Evolutionary conservation across 768 basidiomycete species (phyloP), one percentile per base, ranked within the genome.

Genomic region (Naematelia encephala): DNA sequence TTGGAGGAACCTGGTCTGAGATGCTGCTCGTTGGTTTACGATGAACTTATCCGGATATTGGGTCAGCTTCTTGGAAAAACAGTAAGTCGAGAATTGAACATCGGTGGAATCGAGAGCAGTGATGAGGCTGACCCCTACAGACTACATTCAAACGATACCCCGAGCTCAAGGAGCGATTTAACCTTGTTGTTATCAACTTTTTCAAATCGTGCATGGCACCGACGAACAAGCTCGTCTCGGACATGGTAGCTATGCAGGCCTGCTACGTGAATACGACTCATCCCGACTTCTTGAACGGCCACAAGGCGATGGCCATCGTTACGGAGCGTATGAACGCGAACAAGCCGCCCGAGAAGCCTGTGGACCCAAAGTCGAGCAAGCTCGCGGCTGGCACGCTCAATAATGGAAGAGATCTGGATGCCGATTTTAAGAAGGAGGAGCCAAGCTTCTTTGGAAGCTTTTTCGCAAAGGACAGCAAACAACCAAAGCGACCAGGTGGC

Each of bases 211-310:
- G 90, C 19, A 97, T 99, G 96, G 80, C 78, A 12, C 96, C 96
- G 3, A 99, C 96, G 30, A 91, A 86, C 62, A 98, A 97, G 78
- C 85, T 99, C 47, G 94, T 99, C 12, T 75, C 83, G 10, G 94
- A 99, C 68, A 84, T 99, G 81, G 92, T 97, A 52, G 78, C 89
- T 30, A 97, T 97, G 92, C 94, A 98, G 81, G 91, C 93, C 34
- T 94, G 91, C 77, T 99, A 98, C 75, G 88, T 99, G 70, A 99
- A 99, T 80, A 98, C 96, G 13, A 98, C 94, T 1, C 96, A 99
- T 75, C 96, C 96, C 1, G 96, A 99, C 79, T 98, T 99, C 80
- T 84, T 99, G 74, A 89, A 86, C 62, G 96, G 96, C 22, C 94
- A 99, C 80, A 92, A 88, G 80, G 96, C 96, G 1, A 91, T 96